Base-by-base conservation (phyloP, 768 basidiomycete species). In the Mrakia frigida region DNA sequence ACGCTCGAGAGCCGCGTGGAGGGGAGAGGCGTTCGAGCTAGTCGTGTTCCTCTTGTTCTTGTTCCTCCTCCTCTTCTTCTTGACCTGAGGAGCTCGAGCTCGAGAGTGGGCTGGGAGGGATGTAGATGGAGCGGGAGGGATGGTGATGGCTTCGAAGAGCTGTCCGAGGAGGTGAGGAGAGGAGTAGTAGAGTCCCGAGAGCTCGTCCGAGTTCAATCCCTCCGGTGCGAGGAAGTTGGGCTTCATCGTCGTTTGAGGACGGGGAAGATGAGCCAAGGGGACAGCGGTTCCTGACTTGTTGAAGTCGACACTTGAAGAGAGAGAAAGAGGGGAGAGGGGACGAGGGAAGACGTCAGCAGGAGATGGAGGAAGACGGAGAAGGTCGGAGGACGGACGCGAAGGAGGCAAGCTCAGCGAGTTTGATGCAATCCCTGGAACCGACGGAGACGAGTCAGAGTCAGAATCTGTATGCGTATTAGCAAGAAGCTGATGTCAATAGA, bases 381-480 rank as follows among this genome's bases (percentile, higher is more conserved):
- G 18, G 46, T 14, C 16, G 46, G 18, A 21, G 46, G 43, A 43
- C 43, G 43, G 16, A 43, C 21, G 79, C 78, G 21, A 28, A 28
- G 46, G 60, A 76, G 79, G 90, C 89, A 21, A 91, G 83, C 16
- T 83, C 81, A 11, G 90, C 87, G 35, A 92, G 84, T 59, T 77
- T 83, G 18, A 87, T 59, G 81, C 90, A 59, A 31, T 23, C 56
- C 25, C 56, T 59, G 10, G 56, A 21, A 59, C n/a, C n/a, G 28
- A 59, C 9, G 9, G 56, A 21, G 25, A 23, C 10, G 56, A 25
- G 11, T 1, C 9, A 25, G 1, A n/a, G 23, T 31, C 23, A 59
- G 56, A 59, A n/a, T n/a, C n/a, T n/a, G n/a, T n/a, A n/a, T n/a
- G n/a, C n/a, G n/a, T n/a, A n/a, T n/a, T n/a, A n/a, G 56, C 28